Evolutionary conservation across 345 rosid species (phyloP).

Genomic region (Turnera subulata): DNA sequence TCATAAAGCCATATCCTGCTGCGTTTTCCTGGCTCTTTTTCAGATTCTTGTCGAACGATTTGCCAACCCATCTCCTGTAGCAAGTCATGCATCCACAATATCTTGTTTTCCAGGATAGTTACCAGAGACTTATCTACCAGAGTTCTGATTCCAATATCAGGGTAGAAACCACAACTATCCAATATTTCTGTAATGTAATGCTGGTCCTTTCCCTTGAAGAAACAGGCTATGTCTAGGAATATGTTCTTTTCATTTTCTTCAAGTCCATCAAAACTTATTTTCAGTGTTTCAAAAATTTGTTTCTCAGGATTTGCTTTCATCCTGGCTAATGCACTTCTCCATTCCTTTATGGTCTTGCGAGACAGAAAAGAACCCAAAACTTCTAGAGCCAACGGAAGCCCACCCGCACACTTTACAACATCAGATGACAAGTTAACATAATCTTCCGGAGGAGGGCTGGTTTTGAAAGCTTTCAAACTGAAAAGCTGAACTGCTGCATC

Average conservation of each 20-base stretch:
- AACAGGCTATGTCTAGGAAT: constrained; percentile 10
- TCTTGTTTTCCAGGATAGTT: neutral
- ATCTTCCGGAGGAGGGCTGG: neutral
- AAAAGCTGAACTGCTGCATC: constrained; percentile 1
- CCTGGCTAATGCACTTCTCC: constrained; percentile 9
- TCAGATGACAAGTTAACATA: neutral
- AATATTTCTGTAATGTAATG: neutral
- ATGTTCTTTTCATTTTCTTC: constrained; percentile 6
- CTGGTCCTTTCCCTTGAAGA: constrained; percentile 10
- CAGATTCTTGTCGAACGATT: constrained; percentile 23
- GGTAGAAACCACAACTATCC: constrained; percentile 10
- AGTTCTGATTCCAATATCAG: constrained; percentile 4
- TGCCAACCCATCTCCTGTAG: constrained; percentile 2
- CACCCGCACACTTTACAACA: neutral
- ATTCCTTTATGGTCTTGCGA: neutral
- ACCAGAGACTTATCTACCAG: constrained; percentile 6
- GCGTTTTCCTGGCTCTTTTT: constrained; percentile 25
- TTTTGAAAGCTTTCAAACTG: constrained; percentile 6
- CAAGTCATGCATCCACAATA: constrained; percentile 7
- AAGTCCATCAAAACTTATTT: constrained; percentile 10
- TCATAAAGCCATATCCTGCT: constrained; percentile 27
- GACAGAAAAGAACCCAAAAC: constrained; percentile 5
- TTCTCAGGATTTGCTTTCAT: constrained; percentile 5
- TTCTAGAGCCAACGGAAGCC: constrained; percentile 8
- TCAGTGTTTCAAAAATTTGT: constrained; percentile 1